Evolutionary conservation across 2,329 filamentous ascomycete species (phyloP).

Genomic region (Xenosphaeropsis pyriputrescens): DNA sequence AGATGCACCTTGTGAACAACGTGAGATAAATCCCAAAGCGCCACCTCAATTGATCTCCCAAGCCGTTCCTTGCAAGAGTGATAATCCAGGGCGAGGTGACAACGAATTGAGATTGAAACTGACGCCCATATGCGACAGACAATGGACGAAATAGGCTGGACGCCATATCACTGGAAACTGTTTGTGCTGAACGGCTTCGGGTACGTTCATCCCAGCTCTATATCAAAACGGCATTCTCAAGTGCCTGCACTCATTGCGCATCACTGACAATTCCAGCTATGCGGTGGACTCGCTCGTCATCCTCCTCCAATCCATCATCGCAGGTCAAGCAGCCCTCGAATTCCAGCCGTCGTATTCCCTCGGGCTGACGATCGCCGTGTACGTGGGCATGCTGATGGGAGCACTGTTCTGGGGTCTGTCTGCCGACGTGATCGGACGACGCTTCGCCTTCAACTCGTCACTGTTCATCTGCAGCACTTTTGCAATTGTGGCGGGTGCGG

Average conservation of each 20-base stretch:
- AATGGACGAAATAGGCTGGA: slow-evolving; percentile 38
- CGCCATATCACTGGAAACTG: slow-evolving; percentile 37
- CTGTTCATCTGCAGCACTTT: slow-evolving; percentile 48
- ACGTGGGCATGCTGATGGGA: slow-evolving; percentile 37
- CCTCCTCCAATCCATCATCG: slow-evolving; percentile 48
- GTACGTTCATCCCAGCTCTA: too few relatives aligned
- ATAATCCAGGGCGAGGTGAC: too few relatives aligned
- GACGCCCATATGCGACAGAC: slow-evolving; percentile 14
- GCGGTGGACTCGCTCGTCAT: slow-evolving; percentile 40
- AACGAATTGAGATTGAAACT: not conserved
- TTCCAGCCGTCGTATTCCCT: slow-evolving; percentile 38
- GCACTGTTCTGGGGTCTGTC: slow-evolving; percentile 55
- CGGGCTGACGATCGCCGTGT: slow-evolving; percentile 46
- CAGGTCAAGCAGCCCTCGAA: slow-evolving; percentile 39
- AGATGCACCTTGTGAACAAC: slow-evolving; percentile 58
- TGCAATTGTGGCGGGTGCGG: slow-evolving; percentile 48
- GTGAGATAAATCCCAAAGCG: slow-evolving; percentile 21
- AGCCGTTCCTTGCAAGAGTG: not conserved
- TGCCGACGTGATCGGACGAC: slow-evolving; percentile 53
- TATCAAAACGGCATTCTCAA: too few relatives aligned
- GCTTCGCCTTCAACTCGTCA: slow-evolving; percentile 53
- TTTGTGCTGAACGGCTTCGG: slow-evolving; percentile 48
- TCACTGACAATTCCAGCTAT: slow-evolving; percentile 22
- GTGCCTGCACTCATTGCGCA: too few relatives aligned
- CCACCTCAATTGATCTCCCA: not conserved